Percentiles rank a stretch among this genome's conserved stretches.
These are phyloP conservation scores for Castanea sativa DNA, from an alignment of 306 rosid species.

Conservation along the genomic window DNA sequence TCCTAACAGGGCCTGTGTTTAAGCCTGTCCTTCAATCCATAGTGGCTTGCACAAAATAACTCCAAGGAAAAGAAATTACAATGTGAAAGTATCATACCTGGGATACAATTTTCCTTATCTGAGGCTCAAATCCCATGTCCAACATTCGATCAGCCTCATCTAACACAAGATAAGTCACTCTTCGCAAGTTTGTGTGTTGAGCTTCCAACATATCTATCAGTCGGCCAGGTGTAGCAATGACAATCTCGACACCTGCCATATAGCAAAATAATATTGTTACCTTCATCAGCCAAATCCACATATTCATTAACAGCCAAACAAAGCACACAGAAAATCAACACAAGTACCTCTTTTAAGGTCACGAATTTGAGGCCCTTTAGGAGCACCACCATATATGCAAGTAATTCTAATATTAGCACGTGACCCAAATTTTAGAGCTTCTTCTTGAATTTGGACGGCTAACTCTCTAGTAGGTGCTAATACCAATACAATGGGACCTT, in stretches of 20 bases:
- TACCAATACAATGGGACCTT: conserved; percentile 82
- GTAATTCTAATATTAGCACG: conserved; percentile 60
- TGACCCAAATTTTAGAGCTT: conserved; percentile 68
- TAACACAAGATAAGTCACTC: conserved; percentile 92
- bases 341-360: conserved; percentile 74
- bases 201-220: conserved; percentile 98
- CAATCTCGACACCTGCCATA: conserved; percentile 79
- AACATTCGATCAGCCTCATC: conserved; percentile 99
- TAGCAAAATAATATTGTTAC: conserved; percentile 12
- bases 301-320: not conserved
- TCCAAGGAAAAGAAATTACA: conserved; percentile 1
- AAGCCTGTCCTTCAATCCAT: not conserved
- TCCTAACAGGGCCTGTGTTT: not conserved
- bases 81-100: conserved; percentile 48
- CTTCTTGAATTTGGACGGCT: conserved; percentile 95
- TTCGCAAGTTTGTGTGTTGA: conserved; percentile 74
- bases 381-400: conserved; percentile 94
- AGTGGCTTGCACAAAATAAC: not conserved
- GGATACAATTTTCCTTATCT: conserved; percentile 74
- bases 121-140: conserved; percentile 99
- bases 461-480: conserved; percentile 93
- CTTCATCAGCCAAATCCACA: conserved; percentile 7
- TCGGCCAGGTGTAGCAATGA: conserved; percentile 97
- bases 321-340: not conserved
- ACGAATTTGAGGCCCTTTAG: conserved; percentile 97